Evolutionary conservation across 208 protist species (phyloP).

Genomic region (Acanthamoeba lenticulata): DNA sequence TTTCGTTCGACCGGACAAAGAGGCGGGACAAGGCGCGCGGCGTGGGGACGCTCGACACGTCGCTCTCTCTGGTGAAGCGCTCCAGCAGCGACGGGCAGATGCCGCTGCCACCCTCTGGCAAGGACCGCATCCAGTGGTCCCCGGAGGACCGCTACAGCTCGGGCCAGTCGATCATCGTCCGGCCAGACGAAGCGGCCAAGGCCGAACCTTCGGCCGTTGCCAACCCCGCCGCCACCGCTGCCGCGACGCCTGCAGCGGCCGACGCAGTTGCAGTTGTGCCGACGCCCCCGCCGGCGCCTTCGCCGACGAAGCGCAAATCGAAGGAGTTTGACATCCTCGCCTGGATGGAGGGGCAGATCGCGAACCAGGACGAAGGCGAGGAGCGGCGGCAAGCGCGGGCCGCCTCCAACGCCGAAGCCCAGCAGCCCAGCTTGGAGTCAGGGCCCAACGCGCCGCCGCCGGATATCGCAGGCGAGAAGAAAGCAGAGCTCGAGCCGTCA

Average conservation of each 20-base stretch:
- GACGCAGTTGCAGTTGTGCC: too few relatives aligned
- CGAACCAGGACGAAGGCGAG: background rate
- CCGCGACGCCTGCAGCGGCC: too few relatives aligned
- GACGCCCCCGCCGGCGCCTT: too few relatives aligned
- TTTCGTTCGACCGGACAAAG: background rate
- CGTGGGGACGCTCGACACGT: background rate
- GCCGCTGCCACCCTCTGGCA: background rate
- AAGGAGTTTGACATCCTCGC: constrained; percentile 2
- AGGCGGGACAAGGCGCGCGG: background rate
- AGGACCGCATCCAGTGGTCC: background rate
- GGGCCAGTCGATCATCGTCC: background rate
- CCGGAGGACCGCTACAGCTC: background rate
- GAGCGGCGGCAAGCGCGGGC: background rate
- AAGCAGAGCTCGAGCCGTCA: too few relatives aligned
- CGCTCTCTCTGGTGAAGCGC: background rate
- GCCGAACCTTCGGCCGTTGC: too few relatives aligned
- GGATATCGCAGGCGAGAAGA: too few relatives aligned
- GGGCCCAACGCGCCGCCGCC: too few relatives aligned
- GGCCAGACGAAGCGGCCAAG: background rate
- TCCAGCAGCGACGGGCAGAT: background rate
- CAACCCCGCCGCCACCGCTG: too few relatives aligned
- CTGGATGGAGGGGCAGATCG: background rate
- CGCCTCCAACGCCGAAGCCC: background rate
- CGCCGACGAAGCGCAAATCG: too few relatives aligned
- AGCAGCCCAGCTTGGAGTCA: too few relatives aligned